phyloP scores from a whole-genome alignment of 305 asterid genomes.

The Ruellia speciosa region DNA sequence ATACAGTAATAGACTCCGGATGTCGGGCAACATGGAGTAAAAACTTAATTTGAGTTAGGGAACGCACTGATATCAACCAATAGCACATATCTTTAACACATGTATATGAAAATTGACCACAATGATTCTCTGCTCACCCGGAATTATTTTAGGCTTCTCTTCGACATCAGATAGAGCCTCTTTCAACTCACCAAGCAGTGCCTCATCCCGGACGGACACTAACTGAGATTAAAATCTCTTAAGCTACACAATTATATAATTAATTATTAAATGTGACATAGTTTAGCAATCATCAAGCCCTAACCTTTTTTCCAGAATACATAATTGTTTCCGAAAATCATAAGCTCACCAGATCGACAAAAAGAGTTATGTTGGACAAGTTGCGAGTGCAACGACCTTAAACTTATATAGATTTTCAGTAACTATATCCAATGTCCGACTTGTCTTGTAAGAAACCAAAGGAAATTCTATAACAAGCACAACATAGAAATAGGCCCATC shows the following conservation, averaged over 20 bases:
- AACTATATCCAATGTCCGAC: conserved; percentile 94
- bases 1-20: conserved; percentile 83
- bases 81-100: conserved; percentile 6
- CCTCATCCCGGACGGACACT: conserved; percentile 70
- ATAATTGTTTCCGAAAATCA: background rate
- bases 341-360: conserved; percentile 78
- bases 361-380: conserved; percentile 94
- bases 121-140: conserved; percentile 81
- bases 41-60: conserved; percentile 1
- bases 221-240: conserved; percentile 73
- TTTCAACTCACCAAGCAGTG: conserved; percentile 62
- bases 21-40: conserved; percentile 82
- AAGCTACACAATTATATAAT: conserved; percentile 42
- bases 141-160: conserved; percentile 81
- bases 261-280: background rate
- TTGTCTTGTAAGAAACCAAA: conserved; percentile 36
- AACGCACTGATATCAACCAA: background rate
- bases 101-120: conserved; percentile 48
- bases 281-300: background rate
- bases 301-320: background rate
- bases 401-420: conserved; percentile 92
- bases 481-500: conserved; percentile 1
- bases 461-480: conserved; percentile 16
- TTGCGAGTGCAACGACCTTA: conserved; percentile 85
- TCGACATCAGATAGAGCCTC: conserved; percentile 77